Base-by-base conservation (phyloP, 106 monocot genomes). In the Dendrobium catenatum region DNA sequence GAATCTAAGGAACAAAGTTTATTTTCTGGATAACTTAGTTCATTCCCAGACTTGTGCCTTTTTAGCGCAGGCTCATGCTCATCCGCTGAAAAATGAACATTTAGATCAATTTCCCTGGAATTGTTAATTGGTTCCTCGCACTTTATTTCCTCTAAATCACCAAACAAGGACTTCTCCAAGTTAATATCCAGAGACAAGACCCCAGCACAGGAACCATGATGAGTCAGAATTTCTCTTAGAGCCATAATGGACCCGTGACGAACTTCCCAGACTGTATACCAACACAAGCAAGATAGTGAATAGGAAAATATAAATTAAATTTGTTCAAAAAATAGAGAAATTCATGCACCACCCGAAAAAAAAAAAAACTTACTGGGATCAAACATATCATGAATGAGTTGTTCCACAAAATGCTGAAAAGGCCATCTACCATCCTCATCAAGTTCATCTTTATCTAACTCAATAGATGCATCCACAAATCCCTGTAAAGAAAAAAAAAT, bases 311-410 rank as follows among this genome's bases (percentile, higher is more conserved):
- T 51, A 59, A 29, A 80, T 46, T 47, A 76, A 55, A 72, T 49
- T 55, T 19, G 11, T 49, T 76, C 51, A 76, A 74, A 77, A 27
- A 79, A 42, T 42, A 64, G 47, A 8, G 51, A 33, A 22, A 58
- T 20, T 20, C 44, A 29, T 78, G 40, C 55, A 9, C 47, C 41
- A 78, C 11, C 22, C 42, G 10, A 51, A 17, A 31, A 70, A 70
- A 56, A 4, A n/a, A 51, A 56, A 79, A 84, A 72, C 77, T 82
- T 83, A 92, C 97, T 76, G 49, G 98, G 89, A 80, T 98, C 98
- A 86, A 98, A 98, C 78, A 98, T 95, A 89, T 98, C 98, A 90
- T 93, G 93, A 82, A 95, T 86, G 68, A 98, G 94, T 79, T 95
- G 95, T 43, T 98, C 98, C 19, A 93, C 91, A 86, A 87, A 98